Percentiles rank a stretch among this genome's conserved stretches.
Evolutionary conservation across 495 filamentous ascomycete genomes (phyloP).

Genomic region (Terfezia boudieri): DNA sequence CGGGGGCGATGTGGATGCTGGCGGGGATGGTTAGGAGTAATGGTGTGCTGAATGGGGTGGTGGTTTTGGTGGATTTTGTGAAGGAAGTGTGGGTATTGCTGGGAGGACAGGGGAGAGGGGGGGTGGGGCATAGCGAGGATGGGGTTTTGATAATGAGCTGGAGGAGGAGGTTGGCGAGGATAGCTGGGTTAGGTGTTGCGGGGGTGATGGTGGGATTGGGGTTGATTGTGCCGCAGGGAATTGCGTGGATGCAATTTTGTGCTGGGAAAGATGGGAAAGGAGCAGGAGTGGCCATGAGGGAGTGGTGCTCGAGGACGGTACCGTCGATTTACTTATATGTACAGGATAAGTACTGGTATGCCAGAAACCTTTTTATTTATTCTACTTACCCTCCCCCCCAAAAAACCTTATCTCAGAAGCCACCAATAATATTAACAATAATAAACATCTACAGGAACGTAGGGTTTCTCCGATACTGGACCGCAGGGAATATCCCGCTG

Average conservation of each 20-base stretch:
- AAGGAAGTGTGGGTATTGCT: conserved; percentile 1
- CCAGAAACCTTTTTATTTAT: not conserved
- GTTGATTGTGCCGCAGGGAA: conserved; percentile 44
- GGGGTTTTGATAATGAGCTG: no score
- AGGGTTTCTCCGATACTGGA: conserved; percentile 85
- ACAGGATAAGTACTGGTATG: conserved; percentile 73
- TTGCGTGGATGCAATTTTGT: conserved; percentile 60
- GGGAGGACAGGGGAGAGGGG: not conserved
- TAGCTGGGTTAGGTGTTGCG: conserved; percentile 34
- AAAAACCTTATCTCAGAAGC: not conserved
- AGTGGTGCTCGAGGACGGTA: conserved; percentile 48
- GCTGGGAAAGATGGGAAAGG: conserved; percentile 1
- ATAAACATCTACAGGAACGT: conserved; percentile 36
- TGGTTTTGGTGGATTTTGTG: conserved; percentile 37
- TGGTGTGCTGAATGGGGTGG: conserved; percentile 58
- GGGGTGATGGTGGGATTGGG: conserved; percentile 45
- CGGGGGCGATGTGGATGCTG: conserved; percentile 22
- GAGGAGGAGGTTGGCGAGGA: conserved; percentile 20
- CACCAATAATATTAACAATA: not conserved
- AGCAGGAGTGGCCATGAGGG: conserved; percentile 22
- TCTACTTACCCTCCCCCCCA: no score
- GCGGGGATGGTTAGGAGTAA: conserved; percentile 49
- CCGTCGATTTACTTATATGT: conserved; percentile 88
- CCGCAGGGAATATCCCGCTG: conserved; percentile 58
- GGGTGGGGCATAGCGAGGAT: not conserved